Evolutionary conservation across 352 stramenopile genomes (phyloP).

Genomic region (Phytophthora meadii): DNA sequence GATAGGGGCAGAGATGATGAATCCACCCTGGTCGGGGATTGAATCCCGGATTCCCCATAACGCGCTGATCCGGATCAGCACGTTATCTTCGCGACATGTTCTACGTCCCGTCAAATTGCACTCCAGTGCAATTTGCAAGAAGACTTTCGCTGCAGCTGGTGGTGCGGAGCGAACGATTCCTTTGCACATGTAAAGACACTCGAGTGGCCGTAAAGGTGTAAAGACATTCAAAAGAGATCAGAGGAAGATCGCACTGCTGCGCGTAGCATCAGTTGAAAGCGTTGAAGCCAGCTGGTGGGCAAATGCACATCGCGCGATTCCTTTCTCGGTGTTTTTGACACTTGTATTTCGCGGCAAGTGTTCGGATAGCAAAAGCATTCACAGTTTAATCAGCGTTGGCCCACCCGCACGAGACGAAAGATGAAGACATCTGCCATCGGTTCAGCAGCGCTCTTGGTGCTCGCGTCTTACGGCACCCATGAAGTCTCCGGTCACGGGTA

Average conservation of each 20-base stretch:
- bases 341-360: not conserved
- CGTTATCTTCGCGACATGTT: constrained; percentile 11
- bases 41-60: too few relatives aligned
- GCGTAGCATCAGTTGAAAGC: constrained; percentile 5
- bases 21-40: too few relatives aligned
- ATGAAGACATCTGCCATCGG: constrained; percentile 17
- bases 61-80: not conserved
- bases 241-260: constrained; percentile 4
- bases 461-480: constrained; percentile 16
- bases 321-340: not conserved
- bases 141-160: not conserved
- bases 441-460: constrained; percentile 16
- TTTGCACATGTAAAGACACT: constrained; percentile 3
- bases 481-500: constrained; percentile 43
- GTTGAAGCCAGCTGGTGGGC: constrained; percentile 12
- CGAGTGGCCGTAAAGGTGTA: constrained; percentile 1
- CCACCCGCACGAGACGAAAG: constrained; percentile 2
- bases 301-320: constrained; percentile 1
- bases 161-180: not conserved
- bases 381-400: constrained; percentile 17
- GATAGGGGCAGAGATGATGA: too few relatives aligned
- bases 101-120: not conserved
- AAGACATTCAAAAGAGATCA: not conserved
- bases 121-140: not conserved
- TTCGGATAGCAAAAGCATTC: constrained; percentile 11